Conservation (phyloP, 495 filamentous ascomycete genomes). For the Hypoxylon subgilvum region DNA sequence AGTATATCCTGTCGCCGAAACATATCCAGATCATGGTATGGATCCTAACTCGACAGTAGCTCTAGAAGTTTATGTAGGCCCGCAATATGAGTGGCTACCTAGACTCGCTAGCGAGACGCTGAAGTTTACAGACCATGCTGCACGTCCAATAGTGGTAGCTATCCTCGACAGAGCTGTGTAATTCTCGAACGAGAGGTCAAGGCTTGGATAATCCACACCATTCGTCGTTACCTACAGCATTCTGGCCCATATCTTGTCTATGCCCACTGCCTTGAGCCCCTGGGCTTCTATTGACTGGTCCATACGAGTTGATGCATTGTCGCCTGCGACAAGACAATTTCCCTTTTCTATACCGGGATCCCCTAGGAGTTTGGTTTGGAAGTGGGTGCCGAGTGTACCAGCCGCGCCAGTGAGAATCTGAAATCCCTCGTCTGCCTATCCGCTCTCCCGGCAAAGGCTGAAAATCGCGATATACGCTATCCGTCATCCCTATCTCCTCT, state of each 20-base stretch:
- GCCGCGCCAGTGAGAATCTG: conserved; percentile 67
- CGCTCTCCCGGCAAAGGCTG: conserved; percentile 36
- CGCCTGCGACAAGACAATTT: conserved; percentile 61
- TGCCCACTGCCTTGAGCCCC: conserved; percentile 38
- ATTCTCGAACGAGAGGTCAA: conserved; percentile 50
- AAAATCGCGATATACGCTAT: conserved; percentile 57
- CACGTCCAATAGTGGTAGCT: conserved; percentile 62
- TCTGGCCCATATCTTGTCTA: conserved; percentile 21
- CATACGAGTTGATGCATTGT: conserved; percentile 41
- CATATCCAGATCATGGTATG: too few relatives aligned
- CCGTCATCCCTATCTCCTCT: conserved; percentile 49
- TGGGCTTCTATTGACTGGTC: conserved; percentile 46
- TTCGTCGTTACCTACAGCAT: conserved; percentile 39
- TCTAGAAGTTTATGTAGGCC: conserved; percentile 62
- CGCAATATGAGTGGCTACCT: conserved; percentile 62
- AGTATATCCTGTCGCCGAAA: too few relatives aligned
- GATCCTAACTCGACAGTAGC: conserved; percentile 61
- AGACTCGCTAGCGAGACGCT: conserved; percentile 63
- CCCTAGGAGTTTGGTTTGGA: conserved; percentile 55
- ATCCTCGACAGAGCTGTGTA: conserved; percentile 47
- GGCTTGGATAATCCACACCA: conserved; percentile 46
- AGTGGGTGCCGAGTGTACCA: conserved; percentile 63
- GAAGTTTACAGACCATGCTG: conserved; percentile 79
- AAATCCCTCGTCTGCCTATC: neutral
- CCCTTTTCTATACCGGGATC: conserved; percentile 52